A percentile compares a stretch with the other conserved stretches of the same genome.
Evolutionary conservation across 495 filamentous ascomycete genomes (phyloP).

Genomic region (Saxispiralis lemnorum): DNA sequence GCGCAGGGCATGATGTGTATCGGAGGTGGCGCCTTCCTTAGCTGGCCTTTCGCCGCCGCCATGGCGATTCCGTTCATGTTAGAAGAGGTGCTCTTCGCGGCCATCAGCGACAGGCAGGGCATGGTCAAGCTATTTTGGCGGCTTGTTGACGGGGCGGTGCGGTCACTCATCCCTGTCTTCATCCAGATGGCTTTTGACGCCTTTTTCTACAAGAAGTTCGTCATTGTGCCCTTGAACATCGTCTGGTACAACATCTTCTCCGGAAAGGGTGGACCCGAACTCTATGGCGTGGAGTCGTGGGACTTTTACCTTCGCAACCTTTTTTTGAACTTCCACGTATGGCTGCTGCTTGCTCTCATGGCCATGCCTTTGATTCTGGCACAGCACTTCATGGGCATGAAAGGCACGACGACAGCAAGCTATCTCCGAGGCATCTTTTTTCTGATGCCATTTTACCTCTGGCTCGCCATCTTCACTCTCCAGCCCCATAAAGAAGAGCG

Average conservation of each 20-base stretch:
- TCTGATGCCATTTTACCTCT: slow-evolving; percentile 76
- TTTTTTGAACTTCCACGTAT: slow-evolving; percentile 84
- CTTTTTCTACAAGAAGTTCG: slow-evolving; percentile 65
- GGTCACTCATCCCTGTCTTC: slow-evolving; percentile 51
- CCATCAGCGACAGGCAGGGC: slow-evolving; percentile 30
- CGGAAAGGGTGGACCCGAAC: slow-evolving; percentile 68
- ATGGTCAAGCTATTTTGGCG: slow-evolving; percentile 21
- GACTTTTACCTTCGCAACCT: slow-evolving; percentile 90
- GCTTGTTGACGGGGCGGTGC: slow-evolving; percentile 46
- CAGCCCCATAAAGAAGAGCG: slow-evolving; percentile 97
- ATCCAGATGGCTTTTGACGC: slow-evolving; percentile 50
- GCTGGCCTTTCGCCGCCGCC: slow-evolving; percentile 87
- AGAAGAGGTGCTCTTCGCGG: slow-evolving; percentile 53
- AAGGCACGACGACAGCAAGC: slow-evolving; percentile 28
- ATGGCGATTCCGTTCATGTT: slow-evolving; percentile 65
- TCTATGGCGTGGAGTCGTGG: slow-evolving; percentile 96
- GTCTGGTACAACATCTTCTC: slow-evolving; percentile 82
- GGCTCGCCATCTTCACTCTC: slow-evolving; percentile 76
- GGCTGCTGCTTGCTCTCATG: slow-evolving; percentile 69
- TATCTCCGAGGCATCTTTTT: slow-evolving; percentile 56
- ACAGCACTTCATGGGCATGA: slow-evolving; percentile 29
- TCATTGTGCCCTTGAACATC: slow-evolving; percentile 76
- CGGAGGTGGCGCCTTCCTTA: slow-evolving; percentile 69
- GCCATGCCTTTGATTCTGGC: slow-evolving; percentile 44
- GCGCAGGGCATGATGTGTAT: slow-evolving; percentile 81